Conservation (phyloP, 805 yeast species). For the Hemisphaericaspora nanyangensis region DNA sequence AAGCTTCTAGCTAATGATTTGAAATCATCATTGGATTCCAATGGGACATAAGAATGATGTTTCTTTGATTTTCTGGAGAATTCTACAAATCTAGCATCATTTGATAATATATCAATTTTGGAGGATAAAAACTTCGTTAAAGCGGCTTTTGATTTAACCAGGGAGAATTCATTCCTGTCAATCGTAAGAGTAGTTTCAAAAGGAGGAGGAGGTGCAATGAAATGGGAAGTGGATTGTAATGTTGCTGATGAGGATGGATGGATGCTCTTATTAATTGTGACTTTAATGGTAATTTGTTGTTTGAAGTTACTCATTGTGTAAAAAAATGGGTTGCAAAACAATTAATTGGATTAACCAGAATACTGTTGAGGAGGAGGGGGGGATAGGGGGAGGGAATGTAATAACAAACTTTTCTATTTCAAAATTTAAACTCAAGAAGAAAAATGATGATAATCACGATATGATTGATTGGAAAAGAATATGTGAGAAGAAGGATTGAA, state of each 20-base stretch:
- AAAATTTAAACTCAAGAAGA: too few species aligned
- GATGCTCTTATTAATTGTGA: slow-evolving; percentile 10
- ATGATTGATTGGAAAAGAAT: too few species aligned
- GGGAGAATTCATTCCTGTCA: slow-evolving; percentile 9
- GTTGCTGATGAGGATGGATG: too few species aligned
- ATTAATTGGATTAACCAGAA: too few species aligned
- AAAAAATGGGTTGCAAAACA: too few species aligned
- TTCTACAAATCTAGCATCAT: slow-evolving; percentile 4
- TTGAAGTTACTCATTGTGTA: background rate
- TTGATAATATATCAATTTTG: slow-evolving; percentile 1
- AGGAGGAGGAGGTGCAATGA: background rate
- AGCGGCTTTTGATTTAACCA: slow-evolving; percentile 4
- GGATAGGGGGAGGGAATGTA: too few species aligned
- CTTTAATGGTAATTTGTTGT: slow-evolving; percentile 11
- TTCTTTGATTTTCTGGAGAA: slow-evolving; percentile 46
- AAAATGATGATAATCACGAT: too few species aligned
- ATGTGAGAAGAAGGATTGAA: too few species aligned
- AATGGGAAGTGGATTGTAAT: background rate
- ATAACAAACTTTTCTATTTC: too few species aligned
- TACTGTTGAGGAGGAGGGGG: too few species aligned
- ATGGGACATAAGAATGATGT: slow-evolving; percentile 34
- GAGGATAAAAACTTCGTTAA: slow-evolving; percentile 7
- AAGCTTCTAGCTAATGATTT: slow-evolving; percentile 42
- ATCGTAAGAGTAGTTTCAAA: slow-evolving; percentile 11
- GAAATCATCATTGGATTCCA: slow-evolving; percentile 39